phyloP scores from a whole-genome alignment of 108 stramenopile genomes.

The Cyclotella baltica region DNA sequence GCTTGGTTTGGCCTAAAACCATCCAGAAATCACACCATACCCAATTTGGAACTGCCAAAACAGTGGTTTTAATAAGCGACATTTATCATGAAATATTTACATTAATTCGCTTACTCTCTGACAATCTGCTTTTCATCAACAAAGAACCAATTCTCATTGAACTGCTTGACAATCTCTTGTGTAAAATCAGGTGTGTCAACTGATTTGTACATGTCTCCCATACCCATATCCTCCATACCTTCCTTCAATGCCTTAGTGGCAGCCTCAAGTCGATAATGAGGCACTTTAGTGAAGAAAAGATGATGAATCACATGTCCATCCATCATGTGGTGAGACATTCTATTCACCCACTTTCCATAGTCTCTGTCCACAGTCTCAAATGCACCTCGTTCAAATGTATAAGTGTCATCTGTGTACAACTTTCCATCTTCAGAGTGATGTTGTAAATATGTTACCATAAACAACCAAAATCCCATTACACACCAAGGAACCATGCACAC shows the following conservation, averaged over 20 bases:
- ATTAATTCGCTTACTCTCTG: slow-evolving; percentile 32
- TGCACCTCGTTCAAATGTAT: slow-evolving; percentile 75
- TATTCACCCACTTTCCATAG: slow-evolving; percentile 87
- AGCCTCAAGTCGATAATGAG: slow-evolving; percentile 85
- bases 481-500: slow-evolving; percentile 79
- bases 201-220: slow-evolving; percentile 62
- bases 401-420: slow-evolving; percentile 85
- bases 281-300: slow-evolving; percentile 91
- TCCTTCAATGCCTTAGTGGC: slow-evolving; percentile 58
- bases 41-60: no score
- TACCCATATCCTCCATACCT: slow-evolving; percentile 55
- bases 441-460: slow-evolving; percentile 94
- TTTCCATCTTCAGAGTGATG: slow-evolving; percentile 89
- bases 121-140: slow-evolving; percentile 72
- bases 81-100: no score
- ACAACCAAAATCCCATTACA: slow-evolving; percentile 88
- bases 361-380: slow-evolving; percentile 92
- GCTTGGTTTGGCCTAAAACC: no score
- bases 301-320: slow-evolving; percentile 94
- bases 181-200: slow-evolving; percentile 60
- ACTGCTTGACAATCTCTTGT: slow-evolving; percentile 75
- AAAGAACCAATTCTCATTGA: slow-evolving; percentile 81
- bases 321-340: slow-evolving; percentile 90
- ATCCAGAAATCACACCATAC: no score
- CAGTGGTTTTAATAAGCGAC: no score